Evolutionary conservation across 352 stramenopile species (phyloP), one percentile per base, ranked within the genome.

Genomic region (Phytophthora pistaciae): DNA sequence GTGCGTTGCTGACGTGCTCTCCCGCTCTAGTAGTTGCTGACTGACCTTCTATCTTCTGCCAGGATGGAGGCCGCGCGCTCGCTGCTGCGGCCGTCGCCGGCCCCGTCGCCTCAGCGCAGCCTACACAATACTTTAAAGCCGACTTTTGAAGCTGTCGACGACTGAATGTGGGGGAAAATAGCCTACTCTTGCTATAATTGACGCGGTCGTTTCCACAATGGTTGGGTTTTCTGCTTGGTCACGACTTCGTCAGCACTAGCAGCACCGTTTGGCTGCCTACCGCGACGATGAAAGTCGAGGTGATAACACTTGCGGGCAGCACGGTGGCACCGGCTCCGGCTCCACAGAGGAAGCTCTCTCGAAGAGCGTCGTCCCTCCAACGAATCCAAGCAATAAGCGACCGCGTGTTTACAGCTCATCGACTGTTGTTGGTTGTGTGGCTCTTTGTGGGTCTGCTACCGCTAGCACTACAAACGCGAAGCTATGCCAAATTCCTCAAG

Each of bases 51-150:
- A 2, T 3, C 42, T 59, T 6, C 21, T 23, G 6, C 1, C 55
- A 83, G 79, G n/a, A 74, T 83, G 77, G 63, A 84, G 36, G 60
- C 66, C 1, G 67, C 66, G 21, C 68, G 71, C 4, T 63, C 66
- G 11, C 54, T 82, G 33, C 53, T 82, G 29, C 75, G 67, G n/a
- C 60, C 74, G 21, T 66, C 66, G 42, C 23, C 66, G 40, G 64
- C 49, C 6, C 72, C 68, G 9, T 67, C 65, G 6, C 52, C 57
- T 38, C 60, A 33, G 40, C n/a, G 27, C 46, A 60, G 16, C 50
- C 36, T 29, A 33, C 29, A 33, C 29, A 33, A 33, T 33, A 10
- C 29, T 31, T 8, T 31, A 6, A 31, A 31, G 27, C 27, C 5
- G 3, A n/a, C n/a, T n/a, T n/a, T n/a, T 27, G 25, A 27, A 27